Evolutionary conservation across 2,329 filamentous ascomycete species (phyloP), one percentile per base, ranked within the genome.

Genomic region (Chaetomium sp.): DNA sequence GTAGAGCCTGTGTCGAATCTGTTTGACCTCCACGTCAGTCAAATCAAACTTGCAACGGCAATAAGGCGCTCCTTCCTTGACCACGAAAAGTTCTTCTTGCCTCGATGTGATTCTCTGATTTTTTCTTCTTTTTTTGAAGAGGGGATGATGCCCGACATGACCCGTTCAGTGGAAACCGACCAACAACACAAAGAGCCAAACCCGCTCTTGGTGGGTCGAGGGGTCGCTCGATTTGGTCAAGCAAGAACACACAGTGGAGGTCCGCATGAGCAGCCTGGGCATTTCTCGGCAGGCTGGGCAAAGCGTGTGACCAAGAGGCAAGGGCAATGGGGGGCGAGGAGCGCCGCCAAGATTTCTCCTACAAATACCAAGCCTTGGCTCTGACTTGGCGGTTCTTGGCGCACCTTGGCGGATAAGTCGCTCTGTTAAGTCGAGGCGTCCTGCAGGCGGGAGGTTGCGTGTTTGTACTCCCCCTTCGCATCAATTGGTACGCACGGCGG

Each of bases 331-430:
- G 63, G 63, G 69, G 62, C 53, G 62, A 58, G 60, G 65, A 65
- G 65, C 63, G 42, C 56, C 35, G 65, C 68, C 70, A 69, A 77
- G 82, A 19, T 79, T 70, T 67, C 80, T 81, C 62, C 76, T 75
- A 65, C 85, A 78, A 66, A 59, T 69, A 68, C 71, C 71, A 73
- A 73, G 70, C 23, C 73, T 73, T 72, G 67, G 70, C 73, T 53
- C 51, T 62, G 66, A 50, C 74, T 75, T 74, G 73, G 73, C 69
- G 53, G 19, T 1, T 58, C 72, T 74, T 74, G 72, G 72, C 72
- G 54, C 4, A n/a, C 7, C 50, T 62, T 63, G 64, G 64, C 60
- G 23, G 4, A 1, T 12, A 63, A 60, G 72, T 74, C 62, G 60
- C 21, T 55, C 58, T 68, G 71, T 70, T 73, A 47, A 4, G 50